A percentile compares a stretch with the other conserved stretches of the same genome.
Evolutionary conservation across 805 yeast species (phyloP).

Genomic region (Saturnispora sekii): DNA sequence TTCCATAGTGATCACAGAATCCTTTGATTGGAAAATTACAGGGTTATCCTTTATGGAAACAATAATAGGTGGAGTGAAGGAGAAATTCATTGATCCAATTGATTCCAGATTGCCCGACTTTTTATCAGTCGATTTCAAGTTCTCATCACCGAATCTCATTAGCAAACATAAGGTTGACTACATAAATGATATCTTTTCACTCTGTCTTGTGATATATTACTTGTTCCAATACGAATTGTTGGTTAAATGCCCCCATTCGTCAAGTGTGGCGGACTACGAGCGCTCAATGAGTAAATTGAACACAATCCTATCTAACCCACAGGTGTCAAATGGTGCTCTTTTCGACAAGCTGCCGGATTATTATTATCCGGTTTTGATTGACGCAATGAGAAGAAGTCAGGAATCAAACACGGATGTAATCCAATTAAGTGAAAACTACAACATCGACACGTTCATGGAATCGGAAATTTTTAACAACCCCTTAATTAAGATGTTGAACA

Average conservation of each 20-base stretch:
- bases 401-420: slow-evolving; percentile 26
- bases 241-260: slow-evolving; percentile 29
- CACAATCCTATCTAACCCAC: slow-evolving; percentile 22
- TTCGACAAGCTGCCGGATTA: slow-evolving; percentile 53
- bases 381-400: slow-evolving; percentile 40
- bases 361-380: slow-evolving; percentile 40
- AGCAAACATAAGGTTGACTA: slow-evolving; percentile 52
- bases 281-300: slow-evolving; percentile 36
- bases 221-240: slow-evolving; percentile 46
- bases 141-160: slow-evolving; percentile 76
- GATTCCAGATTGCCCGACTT: slow-evolving; percentile 71
- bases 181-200: slow-evolving; percentile 73
- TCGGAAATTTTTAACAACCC: slow-evolving; percentile 76
- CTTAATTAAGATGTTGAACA: slow-evolving; percentile 67
- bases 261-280: slow-evolving; percentile 44
- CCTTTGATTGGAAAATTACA: slow-evolving; percentile 88
- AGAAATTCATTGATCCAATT: slow-evolving; percentile 57
- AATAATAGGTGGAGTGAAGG: slow-evolving; percentile 37
- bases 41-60: slow-evolving; percentile 56
- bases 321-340: slow-evolving; percentile 35
- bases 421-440: slow-evolving; percentile 22
- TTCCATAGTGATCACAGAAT: slow-evolving; percentile 65
- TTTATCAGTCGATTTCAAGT: slow-evolving; percentile 61
- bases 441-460: slow-evolving; percentile 59
- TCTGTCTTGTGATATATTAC: slow-evolving; percentile 68